Percentiles rank a stretch among this genome's conserved stretches.
phyloP scores from a whole-genome alignment of 805 yeast species.

The Ogataea trehalophila region DNA sequence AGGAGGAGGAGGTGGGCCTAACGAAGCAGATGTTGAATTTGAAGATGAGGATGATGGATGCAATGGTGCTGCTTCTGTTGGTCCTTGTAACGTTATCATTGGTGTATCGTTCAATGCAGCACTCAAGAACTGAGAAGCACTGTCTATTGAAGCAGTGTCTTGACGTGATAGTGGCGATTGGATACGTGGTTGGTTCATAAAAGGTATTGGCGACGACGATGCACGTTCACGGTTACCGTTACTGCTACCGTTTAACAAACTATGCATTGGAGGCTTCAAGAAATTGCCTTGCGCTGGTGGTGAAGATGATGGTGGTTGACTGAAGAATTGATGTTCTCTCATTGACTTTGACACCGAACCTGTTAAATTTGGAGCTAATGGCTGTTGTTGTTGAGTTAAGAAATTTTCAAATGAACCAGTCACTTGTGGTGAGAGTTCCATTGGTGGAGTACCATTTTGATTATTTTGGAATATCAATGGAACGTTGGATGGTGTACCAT shows the following conservation, averaged over 20 bases:
- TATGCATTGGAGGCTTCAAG: slow-evolving; percentile 13
- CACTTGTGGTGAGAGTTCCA: slow-evolving; percentile 9
- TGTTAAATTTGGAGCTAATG: slow-evolving; percentile 45
- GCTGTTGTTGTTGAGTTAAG: slow-evolving; percentile 21
- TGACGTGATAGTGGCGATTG: slow-evolving; percentile 21
- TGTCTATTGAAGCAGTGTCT: slow-evolving; percentile 12
- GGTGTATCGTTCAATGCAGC: slow-evolving; percentile 19
- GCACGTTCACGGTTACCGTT: slow-evolving; percentile 16
- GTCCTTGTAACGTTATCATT: not conserved
- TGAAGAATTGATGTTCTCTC: slow-evolving; percentile 22
- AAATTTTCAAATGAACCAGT: slow-evolving; percentile 1
- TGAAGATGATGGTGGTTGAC: slow-evolving; percentile 2
- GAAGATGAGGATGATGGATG: slow-evolving; percentile 1
- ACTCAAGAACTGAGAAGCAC: slow-evolving; percentile 19
- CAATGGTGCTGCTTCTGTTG: not conserved
- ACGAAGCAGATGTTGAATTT: not conserved
- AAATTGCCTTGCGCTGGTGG: not conserved
- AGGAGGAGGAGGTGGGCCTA: slow-evolving; percentile 25
- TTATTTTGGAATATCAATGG: slow-evolving; percentile 25
- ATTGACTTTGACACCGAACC: slow-evolving; percentile 52
- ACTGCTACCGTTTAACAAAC: slow-evolving; percentile 2
- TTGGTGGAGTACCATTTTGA: slow-evolving; percentile 9
- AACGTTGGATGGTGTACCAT: slow-evolving; percentile 60
- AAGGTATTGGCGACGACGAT: slow-evolving; percentile 19
- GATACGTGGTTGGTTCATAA: slow-evolving; percentile 10